These are phyloP conservation scores for Pseudogymnoascus sp. DNA, from an alignment of 2,329 filamentous ascomycete species.

Conservation along the genomic window DNA sequence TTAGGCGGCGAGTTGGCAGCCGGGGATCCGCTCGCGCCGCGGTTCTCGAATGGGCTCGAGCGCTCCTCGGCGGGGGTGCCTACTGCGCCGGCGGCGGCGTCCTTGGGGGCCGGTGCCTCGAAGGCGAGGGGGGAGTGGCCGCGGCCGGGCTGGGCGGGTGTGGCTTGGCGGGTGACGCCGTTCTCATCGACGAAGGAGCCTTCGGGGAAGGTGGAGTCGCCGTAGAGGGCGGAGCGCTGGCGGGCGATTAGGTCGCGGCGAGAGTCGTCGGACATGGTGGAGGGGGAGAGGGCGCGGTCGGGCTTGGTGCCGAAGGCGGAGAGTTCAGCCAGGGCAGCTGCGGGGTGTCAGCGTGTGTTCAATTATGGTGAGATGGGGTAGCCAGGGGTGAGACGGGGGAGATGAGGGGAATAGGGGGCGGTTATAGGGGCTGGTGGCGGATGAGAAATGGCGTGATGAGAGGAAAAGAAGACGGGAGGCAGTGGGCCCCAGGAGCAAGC, in stretches of 20 bases:
- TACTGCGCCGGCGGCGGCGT: constrained; percentile 39
- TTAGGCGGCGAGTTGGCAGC: constrained; percentile 68
- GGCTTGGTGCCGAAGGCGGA: constrained; percentile 63
- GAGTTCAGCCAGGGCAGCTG: constrained; percentile 59
- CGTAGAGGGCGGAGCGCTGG: constrained; percentile 90
- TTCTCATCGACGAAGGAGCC: constrained; percentile 61
- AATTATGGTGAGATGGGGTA: neutral
- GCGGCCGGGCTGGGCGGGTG: constrained; percentile 59
- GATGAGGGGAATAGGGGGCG: neutral
- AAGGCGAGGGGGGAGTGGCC: constrained; percentile 75
- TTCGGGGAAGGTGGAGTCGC: constrained; percentile 63
- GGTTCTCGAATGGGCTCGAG: constrained; percentile 55
- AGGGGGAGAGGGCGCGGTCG: constrained; percentile 77
- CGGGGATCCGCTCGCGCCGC: constrained; percentile 69
- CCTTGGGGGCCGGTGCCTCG: constrained; percentile 39
- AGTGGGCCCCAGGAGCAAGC: neutral
- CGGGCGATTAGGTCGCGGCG: constrained; percentile 92
- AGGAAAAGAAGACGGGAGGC: neutral
- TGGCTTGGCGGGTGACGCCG: constrained; percentile 53
- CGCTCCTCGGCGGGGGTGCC: constrained; percentile 39
- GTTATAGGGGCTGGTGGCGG: neutral
- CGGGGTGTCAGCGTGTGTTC: neutral
- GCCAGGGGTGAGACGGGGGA: neutral
- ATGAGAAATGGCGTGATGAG: neutral
- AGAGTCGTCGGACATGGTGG: constrained; percentile 84